phyloP scores from a whole-genome alignment of 441 rosid genomes.

The Populus trichocarpa region DNA sequence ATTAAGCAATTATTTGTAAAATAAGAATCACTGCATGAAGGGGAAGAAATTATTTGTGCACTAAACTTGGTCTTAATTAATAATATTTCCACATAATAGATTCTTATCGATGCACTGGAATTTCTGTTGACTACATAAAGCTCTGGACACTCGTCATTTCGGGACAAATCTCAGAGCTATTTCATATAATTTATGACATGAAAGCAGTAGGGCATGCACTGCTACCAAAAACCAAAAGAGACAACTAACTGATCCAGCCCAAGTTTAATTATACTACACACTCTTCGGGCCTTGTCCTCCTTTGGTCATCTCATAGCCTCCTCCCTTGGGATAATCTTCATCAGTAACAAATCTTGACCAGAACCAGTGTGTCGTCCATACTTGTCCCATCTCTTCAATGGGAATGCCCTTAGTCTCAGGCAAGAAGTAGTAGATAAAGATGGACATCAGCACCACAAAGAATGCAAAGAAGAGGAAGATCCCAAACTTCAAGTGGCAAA shows the following conservation, averaged over 20 bases:
- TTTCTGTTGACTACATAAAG: background rate
- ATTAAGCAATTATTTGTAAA: background rate
- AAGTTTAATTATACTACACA: constrained; percentile 24
- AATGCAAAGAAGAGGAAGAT: constrained; percentile 73
- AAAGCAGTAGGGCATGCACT: constrained; percentile 14
- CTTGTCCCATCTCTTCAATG: constrained; percentile 71
- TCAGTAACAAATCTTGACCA: constrained; percentile 59
- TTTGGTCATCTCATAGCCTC: constrained; percentile 53
- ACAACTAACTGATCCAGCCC: background rate
- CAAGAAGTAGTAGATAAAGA: constrained; percentile 57
- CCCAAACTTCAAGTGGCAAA: constrained; percentile 81
- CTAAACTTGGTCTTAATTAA: background rate
- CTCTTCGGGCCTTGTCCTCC: constrained; percentile 36
- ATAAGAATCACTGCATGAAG: background rate
- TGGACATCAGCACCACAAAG: constrained; percentile 64
- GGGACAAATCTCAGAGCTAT: constrained; percentile 1
- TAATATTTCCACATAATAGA: background rate
- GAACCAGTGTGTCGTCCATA: constrained; percentile 77
- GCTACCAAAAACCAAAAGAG: background rate
- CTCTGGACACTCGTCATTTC: background rate
- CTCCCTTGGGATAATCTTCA: constrained; percentile 34
- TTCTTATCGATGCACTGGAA: background rate
- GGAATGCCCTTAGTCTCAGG: constrained; percentile 90
- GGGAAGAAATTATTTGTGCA: background rate
- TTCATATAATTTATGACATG: background rate